phyloP scores from a whole-genome alignment of 2,329 filamentous ascomycete genomes.

The Colletotrichum sp. region DNA sequence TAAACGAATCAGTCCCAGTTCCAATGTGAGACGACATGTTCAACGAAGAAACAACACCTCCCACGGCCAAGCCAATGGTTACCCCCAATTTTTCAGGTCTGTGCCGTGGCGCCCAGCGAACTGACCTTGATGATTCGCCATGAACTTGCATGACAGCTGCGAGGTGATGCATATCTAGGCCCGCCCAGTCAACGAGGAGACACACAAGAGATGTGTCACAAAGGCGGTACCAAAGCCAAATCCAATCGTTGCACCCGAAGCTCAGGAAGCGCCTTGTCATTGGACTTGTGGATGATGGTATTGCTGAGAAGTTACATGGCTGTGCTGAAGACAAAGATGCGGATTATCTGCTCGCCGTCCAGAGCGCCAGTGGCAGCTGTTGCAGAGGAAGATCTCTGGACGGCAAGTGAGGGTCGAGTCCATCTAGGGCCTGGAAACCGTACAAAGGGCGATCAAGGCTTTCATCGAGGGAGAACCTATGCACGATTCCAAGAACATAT shows the following conservation, averaged over 20 bases:
- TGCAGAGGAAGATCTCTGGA: constrained; percentile 34
- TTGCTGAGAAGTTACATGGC: background rate
- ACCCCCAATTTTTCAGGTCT: constrained; percentile 42
- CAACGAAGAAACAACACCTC: constrained; percentile 11
- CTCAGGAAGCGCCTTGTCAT: constrained; percentile 28
- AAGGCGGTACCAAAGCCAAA: constrained; percentile 39
- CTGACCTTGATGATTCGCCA: constrained; percentile 28
- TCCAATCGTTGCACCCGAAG: constrained; percentile 37
- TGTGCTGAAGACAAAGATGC: background rate
- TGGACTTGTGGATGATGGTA: background rate
- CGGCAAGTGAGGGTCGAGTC: constrained; percentile 30
- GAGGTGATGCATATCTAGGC: constrained; percentile 29
- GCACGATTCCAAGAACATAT: constrained; percentile 26
- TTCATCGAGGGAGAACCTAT: constrained; percentile 39
- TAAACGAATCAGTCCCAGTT: background rate
- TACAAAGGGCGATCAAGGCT: constrained; percentile 40
- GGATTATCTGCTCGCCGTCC: background rate
- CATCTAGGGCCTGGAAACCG: constrained; percentile 37
- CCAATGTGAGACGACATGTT: background rate
- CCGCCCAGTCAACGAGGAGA: constrained; percentile 33
- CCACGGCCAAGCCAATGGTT: constrained; percentile 39
- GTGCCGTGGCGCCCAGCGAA: constrained; percentile 39
- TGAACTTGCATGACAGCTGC: background rate
- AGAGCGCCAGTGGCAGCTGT: constrained; percentile 30
- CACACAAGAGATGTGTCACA: constrained; percentile 33